Evolutionary conservation across 305 asterid species (phyloP).

Genomic region (Rubia tinctorum): DNA sequence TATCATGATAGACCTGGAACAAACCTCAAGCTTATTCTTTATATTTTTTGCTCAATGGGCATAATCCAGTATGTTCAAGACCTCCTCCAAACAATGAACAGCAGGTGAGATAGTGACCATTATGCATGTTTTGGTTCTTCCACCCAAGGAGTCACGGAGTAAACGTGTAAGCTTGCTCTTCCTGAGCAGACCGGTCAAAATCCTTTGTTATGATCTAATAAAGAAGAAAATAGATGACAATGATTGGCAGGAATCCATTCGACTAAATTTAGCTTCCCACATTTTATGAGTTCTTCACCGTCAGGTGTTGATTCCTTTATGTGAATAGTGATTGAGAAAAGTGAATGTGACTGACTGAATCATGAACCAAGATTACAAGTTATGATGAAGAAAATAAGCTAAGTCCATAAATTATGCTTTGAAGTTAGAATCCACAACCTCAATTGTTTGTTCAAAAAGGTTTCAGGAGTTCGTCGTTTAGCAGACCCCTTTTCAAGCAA

Average conservation of each 20-base stretch:
- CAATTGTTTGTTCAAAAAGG: conserved; percentile 84
- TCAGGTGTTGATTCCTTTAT: conserved; percentile 97
- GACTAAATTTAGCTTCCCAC: conserved; percentile 91
- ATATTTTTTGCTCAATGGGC: conserved; percentile 88
- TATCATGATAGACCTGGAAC: background rate
- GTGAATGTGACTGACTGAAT: conserved; percentile 95
- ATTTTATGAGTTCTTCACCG: conserved; percentile 96
- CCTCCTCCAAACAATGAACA: conserved; percentile 88
- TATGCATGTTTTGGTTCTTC: conserved; percentile 88
- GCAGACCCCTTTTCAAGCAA: conserved; percentile 92
- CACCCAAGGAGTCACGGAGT: conserved; percentile 91
- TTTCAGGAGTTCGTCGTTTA: conserved; percentile 93
- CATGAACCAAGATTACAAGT: conserved; percentile 19
- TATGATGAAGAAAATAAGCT: conserved; percentile 1
- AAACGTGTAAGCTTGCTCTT: conserved; percentile 90
- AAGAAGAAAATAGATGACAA: background rate
- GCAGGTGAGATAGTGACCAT: conserved; percentile 96
- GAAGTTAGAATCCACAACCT: conserved; percentile 43
- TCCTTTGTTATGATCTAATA: conserved; percentile 6
- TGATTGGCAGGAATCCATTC: conserved; percentile 3
- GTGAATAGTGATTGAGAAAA: conserved; percentile 91
- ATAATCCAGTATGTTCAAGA: conserved; percentile 80
- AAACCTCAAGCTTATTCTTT: conserved; percentile 86
- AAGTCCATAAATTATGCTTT: background rate
- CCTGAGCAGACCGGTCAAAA: conserved; percentile 35